Conservation (phyloP, 257 asterid genomes). For the Nicotiana otophora region DNA sequence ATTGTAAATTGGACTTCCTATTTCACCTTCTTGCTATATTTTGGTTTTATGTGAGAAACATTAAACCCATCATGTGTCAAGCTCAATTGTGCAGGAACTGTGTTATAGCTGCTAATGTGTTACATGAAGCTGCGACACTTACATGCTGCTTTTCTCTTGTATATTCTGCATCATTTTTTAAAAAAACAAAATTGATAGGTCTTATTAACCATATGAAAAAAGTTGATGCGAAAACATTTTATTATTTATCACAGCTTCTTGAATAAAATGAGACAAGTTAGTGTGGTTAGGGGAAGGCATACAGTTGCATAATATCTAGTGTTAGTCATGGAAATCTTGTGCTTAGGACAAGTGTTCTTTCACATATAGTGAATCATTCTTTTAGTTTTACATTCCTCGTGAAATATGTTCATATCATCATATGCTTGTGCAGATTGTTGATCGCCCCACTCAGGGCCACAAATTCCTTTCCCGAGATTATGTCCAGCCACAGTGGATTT, state of each 20-base stretch:
- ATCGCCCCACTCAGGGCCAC: constrained; percentile 79
- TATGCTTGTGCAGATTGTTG: constrained; percentile 66
- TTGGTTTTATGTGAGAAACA: background rate
- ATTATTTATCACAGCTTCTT: background rate
- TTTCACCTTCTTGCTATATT: background rate
- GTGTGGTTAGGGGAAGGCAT: background rate
- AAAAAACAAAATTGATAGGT: background rate
- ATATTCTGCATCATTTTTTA: background rate
- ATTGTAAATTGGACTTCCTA: background rate
- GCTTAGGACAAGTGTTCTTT: background rate
- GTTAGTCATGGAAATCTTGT: background rate
- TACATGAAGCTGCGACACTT: background rate
- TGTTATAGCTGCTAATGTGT: background rate
- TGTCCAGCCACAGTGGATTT: constrained; percentile 97
- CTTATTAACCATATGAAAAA: background rate
- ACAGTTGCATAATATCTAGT: background rate
- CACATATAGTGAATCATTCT: background rate
- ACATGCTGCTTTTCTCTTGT: background rate
- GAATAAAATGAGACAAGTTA: background rate
- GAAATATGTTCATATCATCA: background rate
- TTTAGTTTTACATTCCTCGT: background rate
- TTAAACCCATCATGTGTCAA: background rate
- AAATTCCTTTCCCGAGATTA: constrained; percentile 80
- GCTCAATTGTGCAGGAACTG: background rate
- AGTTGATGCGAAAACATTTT: background rate